Percentiles rank a stretch among this genome's conserved stretches.
phyloP scores from a whole-genome alignment of 2,329 filamentous ascomycete species.

The Fusarium sp. region DNA sequence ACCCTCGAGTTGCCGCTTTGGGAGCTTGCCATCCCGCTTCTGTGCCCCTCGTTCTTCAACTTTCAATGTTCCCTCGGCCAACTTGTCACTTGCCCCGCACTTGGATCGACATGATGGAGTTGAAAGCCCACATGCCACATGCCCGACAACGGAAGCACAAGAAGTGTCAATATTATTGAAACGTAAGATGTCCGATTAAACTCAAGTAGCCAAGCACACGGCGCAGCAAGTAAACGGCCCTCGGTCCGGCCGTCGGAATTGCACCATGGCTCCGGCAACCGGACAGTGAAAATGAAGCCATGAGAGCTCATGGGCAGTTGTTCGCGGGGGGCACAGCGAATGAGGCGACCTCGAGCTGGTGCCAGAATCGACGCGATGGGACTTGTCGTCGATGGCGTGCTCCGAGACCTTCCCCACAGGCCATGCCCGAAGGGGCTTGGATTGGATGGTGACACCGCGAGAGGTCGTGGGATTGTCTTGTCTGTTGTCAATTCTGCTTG shows the following conservation, averaged over 20 bases:
- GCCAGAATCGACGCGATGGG: neutral
- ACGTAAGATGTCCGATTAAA: neutral
- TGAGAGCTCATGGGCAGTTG: neutral
- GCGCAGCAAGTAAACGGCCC: slow-evolving; percentile 21
- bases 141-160: slow-evolving; percentile 7
- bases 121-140: neutral
- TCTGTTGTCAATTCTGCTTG: neutral
- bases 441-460: slow-evolving; percentile 8
- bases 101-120: slow-evolving; percentile 6
- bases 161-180: neutral
- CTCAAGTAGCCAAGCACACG: neutral
- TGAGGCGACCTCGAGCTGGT: slow-evolving; percentile 19
- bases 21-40: neutral
- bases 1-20: neutral
- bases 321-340: slow-evolving; percentile 17
- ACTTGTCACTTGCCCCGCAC: slow-evolving; percentile 15
- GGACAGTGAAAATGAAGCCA: slow-evolving; percentile 12
- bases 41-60: neutral
- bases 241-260: slow-evolving; percentile 11
- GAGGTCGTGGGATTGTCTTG: neutral
- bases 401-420: slow-evolving; percentile 22
- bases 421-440: slow-evolving; percentile 39
- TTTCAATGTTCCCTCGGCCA: neutral
- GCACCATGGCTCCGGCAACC: slow-evolving; percentile 11
- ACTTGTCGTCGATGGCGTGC: slow-evolving; percentile 38